phyloP scores from a whole-genome alignment of 1,139 yeast species.

The Zygoascus meyerae region DNA sequence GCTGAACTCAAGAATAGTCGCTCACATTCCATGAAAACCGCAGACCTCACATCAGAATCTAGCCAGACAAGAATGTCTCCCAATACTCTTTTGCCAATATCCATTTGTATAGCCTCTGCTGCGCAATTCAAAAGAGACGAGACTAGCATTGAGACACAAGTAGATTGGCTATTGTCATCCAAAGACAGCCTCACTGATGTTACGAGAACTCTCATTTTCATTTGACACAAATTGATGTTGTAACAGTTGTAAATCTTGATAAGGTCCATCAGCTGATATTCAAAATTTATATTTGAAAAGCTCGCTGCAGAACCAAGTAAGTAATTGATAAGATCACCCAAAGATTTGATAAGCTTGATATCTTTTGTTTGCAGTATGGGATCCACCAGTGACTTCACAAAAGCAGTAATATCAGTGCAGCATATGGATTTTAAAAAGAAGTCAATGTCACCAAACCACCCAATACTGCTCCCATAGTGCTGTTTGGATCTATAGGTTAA shows the following conservation, averaged over 20 bases:
- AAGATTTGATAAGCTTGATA: constrained; percentile 12
- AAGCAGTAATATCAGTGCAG: constrained; percentile 15
- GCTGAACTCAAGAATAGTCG: constrained; percentile 41
- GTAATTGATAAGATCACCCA: constrained; percentile 15
- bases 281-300: constrained; percentile 1
- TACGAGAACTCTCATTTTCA: constrained; percentile 35
- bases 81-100: constrained; percentile 17
- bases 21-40: constrained; percentile 38
- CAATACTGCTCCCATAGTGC: background rate
- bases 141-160: background rate
- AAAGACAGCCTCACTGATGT: background rate
- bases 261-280: constrained; percentile 20
- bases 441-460: constrained; percentile 12
- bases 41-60: constrained; percentile 31
- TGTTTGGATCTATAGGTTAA: no score
- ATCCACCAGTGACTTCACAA: constrained; percentile 19
- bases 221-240: constrained; percentile 49
- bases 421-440: constrained; percentile 18
- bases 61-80: constrained; percentile 39
- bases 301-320: constrained; percentile 12
- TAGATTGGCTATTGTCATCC: background rate
- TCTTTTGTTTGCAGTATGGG: constrained; percentile 22
- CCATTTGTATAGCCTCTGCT: constrained; percentile 4
- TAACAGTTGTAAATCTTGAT: constrained; percentile 41
- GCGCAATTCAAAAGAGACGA: constrained; percentile 7